phyloP scores from a whole-genome alignment of 1,284 basidiomycete species.

The Tranzscheliella williamsii region DNA sequence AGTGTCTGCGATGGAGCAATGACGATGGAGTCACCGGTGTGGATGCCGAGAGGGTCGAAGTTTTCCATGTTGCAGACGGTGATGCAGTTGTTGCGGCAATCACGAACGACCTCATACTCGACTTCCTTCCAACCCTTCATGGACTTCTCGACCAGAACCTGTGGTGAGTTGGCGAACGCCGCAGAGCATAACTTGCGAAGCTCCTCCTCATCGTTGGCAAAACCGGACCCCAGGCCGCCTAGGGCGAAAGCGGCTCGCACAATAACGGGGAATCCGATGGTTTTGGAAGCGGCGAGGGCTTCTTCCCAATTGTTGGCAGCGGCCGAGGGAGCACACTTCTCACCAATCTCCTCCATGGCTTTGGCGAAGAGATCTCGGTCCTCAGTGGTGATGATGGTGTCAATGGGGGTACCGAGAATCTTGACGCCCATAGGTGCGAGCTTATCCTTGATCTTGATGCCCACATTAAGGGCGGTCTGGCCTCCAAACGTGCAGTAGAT shows the following conservation, averaged over 20 bases:
- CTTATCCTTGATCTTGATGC: conserved; percentile 96
- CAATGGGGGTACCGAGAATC: conserved; percentile 93
- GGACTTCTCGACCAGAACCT: conserved; percentile 95
- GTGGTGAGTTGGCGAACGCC: conserved; percentile 93
- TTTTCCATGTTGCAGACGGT: conserved; percentile 99
- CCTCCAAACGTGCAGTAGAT: conserved; percentile 99
- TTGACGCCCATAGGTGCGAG: conserved; percentile 78
- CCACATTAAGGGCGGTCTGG: conserved; percentile 94
- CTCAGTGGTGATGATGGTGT: conserved; percentile 96
- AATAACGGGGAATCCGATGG: conserved; percentile 95
- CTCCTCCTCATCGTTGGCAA: conserved; percentile 86
- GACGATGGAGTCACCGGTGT: conserved; percentile 99
- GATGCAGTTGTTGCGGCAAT: conserved; percentile 96
- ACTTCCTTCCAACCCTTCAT: conserved; percentile 98
- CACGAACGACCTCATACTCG: conserved; percentile 98
- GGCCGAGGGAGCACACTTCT: conserved; percentile 87
- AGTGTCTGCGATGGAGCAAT: conserved; percentile 96
- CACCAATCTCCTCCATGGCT: conserved; percentile 95
- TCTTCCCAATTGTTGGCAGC: conserved; percentile 75
- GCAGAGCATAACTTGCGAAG: conserved; percentile 75
- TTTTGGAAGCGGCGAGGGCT: conserved; percentile 77
- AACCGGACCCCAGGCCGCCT: conserved; percentile 91
- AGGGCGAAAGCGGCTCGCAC: conserved; percentile 95
- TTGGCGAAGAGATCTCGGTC: conserved; percentile 90
- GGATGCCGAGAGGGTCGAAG: conserved; percentile 97